Evolutionary conservation across 495 filamentous ascomycete genomes (phyloP), one percentile per base, ranked within the genome.

Genomic region (Xylaria scruposa): DNA sequence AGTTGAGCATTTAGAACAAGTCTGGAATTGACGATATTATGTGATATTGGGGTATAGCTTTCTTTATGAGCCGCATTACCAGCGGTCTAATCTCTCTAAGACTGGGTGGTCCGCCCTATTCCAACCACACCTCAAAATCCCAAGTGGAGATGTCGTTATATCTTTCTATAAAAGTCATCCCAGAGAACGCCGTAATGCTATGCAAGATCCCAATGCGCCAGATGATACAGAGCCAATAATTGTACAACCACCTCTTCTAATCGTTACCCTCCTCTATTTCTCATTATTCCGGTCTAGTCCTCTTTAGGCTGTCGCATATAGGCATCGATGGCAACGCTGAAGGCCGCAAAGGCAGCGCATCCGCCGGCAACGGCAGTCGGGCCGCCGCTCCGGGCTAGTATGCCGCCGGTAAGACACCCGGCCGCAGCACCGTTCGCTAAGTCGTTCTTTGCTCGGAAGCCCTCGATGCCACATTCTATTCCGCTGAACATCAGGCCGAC

Each of bases 401-500:
- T 91, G 19, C 94, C 96, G 13, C 96, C 96, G 8, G 96, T 98
- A 26, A 98, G 81, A 81, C 97, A 98, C 0, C 96, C 96, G 3
- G 95, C 93, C 9, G 90, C 88, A 8, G 95, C 89, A 42, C 94
- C 93, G 84, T 99, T 99, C 68, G 85, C 90, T 51, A 98, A 79
- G 81, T 98, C 96, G 80, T 97, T 97, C 85, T 97, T 97, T 3
- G 96, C 96, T 12, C 96, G 87, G 70, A 92, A 86, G 0, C 94
- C 95, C 79, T 98, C 97, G 72, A 99, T 95, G 66, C 92, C 93
- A 84, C 96, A 99, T 84, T 99, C 96, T 15, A 95, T 97, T 29
- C 96, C 97, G 19, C 89, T 85, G 83, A 95, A 99, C 10, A 98
- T 87, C 0, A 94, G 92, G 62, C 96, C 96, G 56, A 99, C 91